Percentiles rank a stretch among this genome's conserved stretches.
These are phyloP conservation scores for Coccomyxa sp. DNA, from an alignment of 139 green algal genomes.

Conservation along the genomic window DNA sequence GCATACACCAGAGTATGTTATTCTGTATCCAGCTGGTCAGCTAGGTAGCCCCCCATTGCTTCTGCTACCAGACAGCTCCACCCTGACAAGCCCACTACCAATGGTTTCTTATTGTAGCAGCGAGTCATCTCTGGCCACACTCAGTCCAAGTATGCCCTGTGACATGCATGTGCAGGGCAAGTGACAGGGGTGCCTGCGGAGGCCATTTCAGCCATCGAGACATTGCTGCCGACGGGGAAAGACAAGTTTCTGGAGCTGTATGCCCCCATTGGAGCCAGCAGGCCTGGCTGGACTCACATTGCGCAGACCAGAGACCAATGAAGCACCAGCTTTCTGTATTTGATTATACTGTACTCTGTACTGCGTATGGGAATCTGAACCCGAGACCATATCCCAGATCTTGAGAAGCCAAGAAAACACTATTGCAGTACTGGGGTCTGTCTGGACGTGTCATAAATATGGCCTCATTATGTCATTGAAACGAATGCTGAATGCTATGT, in stretches of 20 bases:
- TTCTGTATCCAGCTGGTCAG: too few relatives aligned
- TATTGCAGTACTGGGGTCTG: not conserved
- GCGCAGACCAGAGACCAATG: slow-evolving; percentile 13
- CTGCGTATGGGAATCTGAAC: not conserved
- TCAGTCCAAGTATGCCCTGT: not conserved
- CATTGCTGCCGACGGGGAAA: slow-evolving; percentile 65
- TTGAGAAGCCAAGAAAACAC: slow-evolving; percentile 5
- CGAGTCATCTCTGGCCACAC: not conserved
- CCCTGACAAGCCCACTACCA: not conserved
- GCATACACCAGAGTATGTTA: too few relatives aligned
- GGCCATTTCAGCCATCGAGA: slow-evolving; percentile 69
- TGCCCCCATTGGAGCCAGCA: slow-evolving; percentile 21
- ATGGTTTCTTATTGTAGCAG: not conserved
- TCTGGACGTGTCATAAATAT: not conserved
- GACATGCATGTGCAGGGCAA: slow-evolving; percentile 6
- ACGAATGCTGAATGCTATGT: too few relatives aligned
- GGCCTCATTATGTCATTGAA: not conserved
- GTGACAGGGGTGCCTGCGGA: slow-evolving; percentile 42
- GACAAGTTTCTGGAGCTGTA: slow-evolving; percentile 67
- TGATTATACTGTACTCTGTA: not conserved
- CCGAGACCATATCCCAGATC: not conserved
- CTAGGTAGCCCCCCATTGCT: too few relatives aligned
- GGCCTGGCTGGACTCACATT: slow-evolving; percentile 57
- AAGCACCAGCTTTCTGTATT: not conserved
- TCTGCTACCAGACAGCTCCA: not conserved